Evolutionary conservation across 495 filamentous ascomycete genomes (phyloP).

Genomic region (Saxophila tyrrhenica): DNA sequence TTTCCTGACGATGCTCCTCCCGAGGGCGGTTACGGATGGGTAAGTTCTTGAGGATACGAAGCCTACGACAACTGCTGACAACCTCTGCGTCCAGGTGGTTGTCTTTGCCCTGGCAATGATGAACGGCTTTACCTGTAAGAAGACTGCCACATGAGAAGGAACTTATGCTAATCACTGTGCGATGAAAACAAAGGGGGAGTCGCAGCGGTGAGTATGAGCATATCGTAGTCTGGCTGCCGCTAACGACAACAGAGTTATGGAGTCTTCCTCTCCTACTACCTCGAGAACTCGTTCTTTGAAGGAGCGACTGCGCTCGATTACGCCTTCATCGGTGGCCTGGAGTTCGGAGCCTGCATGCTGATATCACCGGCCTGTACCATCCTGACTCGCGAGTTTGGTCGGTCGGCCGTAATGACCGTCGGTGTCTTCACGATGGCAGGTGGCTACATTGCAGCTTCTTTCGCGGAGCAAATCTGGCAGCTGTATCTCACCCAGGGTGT

Average conservation of each 20-base stretch:
- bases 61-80: background rate
- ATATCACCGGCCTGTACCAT: constrained; percentile 37
- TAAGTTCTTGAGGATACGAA: background rate
- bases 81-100: background rate
- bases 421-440: constrained; percentile 32
- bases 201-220: background rate
- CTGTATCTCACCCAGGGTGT: constrained; percentile 63
- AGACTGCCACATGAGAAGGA: background rate
- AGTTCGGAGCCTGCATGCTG: constrained; percentile 34
- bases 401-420: constrained; percentile 27
- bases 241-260: constrained; percentile 24
- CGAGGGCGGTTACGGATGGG: constrained; percentile 39
- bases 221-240: background rate
- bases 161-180: background rate
- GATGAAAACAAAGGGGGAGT: background rate
- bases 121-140: background rate
- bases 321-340: constrained; percentile 42
- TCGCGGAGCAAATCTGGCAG: constrained; percentile 37
- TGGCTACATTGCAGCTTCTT: constrained; percentile 36
- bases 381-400: constrained; percentile 27
- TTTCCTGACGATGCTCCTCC: constrained; percentile 20
- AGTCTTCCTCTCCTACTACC: constrained; percentile 41
- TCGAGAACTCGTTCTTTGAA: constrained; percentile 32
- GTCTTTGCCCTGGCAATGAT: background rate
- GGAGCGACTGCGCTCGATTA: constrained; percentile 34